Evolutionary conservation across 352 stramenopile species (phyloP), one percentile per base, ranked within the genome.

Genomic region (Pythium plurisporium): DNA sequence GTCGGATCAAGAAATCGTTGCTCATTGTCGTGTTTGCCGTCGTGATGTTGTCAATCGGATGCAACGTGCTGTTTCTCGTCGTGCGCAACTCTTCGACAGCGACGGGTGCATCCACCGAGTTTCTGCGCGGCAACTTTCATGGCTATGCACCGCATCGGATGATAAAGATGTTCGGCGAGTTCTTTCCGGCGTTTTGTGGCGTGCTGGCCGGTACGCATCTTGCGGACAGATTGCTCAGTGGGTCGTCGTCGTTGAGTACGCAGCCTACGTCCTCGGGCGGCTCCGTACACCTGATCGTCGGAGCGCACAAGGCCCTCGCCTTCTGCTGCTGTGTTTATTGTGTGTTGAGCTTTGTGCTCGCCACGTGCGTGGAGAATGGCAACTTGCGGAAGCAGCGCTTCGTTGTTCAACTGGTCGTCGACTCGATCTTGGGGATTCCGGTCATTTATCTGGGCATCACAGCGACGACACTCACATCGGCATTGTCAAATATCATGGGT

Each of bases 111-210:
- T 75, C 67, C 0, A 47, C 55, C 15, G 17, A 4, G 3, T 62
- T 67, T n/a, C 43, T 84, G 17, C 37, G 30, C 7, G 48, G 70
- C 7, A 84, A 84, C 55, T 26, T 68, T 3, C 15, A 33, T 2
- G 57, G 61, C 3, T 50, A 59, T 22, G 37, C 44, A 4, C 57
- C 58, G 2, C 44, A 61, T 5, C 44, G 54, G 14, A 23, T 76
- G 29, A 20, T 73, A 3, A 59, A 65, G n/a, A 72, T 72, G 61
- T 79, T 84, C 26, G 26, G 58, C 11, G 68, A 54, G 44, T 79
- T 81, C 27, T 80, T 81, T 31, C 67, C 74, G 0, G 67, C 62
- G 5, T 84, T 81, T 45, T 74, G 67, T 22, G 72, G 72, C 5
- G 67, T 81, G 0, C 53, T 84, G 17, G 72, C 64, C 1, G 70